Base-by-base conservation (phyloP, 805 yeast genomes). In the Maudiozyma barnettii region DNA sequence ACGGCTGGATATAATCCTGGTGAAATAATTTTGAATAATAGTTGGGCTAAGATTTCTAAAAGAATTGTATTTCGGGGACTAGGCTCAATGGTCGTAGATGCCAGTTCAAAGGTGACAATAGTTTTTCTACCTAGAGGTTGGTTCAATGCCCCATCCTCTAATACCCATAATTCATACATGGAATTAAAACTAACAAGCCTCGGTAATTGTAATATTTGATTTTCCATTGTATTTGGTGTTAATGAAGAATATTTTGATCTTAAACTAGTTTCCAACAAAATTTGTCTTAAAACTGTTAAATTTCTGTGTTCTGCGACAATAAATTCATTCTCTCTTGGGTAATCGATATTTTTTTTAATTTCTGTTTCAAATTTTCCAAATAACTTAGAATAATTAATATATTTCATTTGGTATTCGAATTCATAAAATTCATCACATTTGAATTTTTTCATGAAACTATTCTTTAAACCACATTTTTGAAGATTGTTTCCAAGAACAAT, bases 31-130 rank as follows among this genome's bases (percentile, higher is more conserved):
- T 59, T 55, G 21, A 72, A 76, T 4, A 80, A 51, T 3, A 79
- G 45, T 43, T 77, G 79, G 9, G 73, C 68, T 2, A 82, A 49
- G 5, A 83, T 57, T 51, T 84, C 89, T 12, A 76, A 52, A n/a
- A 69, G 65, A 51, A 79, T 72, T 2, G 76, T 68, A 43, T 64
- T 65, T 9, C 47, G 41, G 0, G 78, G 72, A 19, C 65, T 59
- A 0, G 74, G 56, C 2, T 49, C 44, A 5, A 74, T 18, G 0
- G 22, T 41, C 1, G 66, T 46, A 30, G 66, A 65, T 0, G 64
- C 57, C 1, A 81, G 46, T 42, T 78, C 81, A 39, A 80, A 60
- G 2, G 81, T 72, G 0, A 78, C 50, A 12, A 70, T 61, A 0
- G 65, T 53, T 48, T 69, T 73, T 1, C 67, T 63, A 3, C 54